Base-by-base conservation (phyloP, 495 filamentous ascomycete species). In the Penicillium coffeae region DNA sequence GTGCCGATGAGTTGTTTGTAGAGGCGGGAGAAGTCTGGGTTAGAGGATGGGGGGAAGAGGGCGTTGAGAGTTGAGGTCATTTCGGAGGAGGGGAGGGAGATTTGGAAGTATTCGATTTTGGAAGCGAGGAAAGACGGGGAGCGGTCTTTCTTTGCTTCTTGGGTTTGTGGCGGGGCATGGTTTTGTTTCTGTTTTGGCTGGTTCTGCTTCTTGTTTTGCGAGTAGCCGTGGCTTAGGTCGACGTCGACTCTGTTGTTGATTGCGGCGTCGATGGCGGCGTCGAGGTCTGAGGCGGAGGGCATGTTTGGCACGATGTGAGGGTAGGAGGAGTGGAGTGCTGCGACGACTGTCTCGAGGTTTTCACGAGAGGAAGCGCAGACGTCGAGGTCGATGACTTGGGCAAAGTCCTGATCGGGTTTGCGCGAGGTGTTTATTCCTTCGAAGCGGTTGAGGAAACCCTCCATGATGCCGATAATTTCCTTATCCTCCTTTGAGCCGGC, bases 391-490 rank as follows among this genome's bases (percentile, higher is more conserved):
- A 99, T 94, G 44, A 95, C 71, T 7, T 81, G 64, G 53, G 95
- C 87, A 54, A 96, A 96, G 21, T 69, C 68, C 39, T 79, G 72
- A 62, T 99, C 94, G 2, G 92, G 91, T 15, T 64, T 57, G 15
- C 59, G 69, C 19, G 77, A 71, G 1, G 65, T 64, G 52, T 96
- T 76, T 46, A 89, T 69, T 3, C 82, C 78, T 65, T 97, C 84
- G 63, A 96, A 99, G 13, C 93, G 85, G 0, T 69, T 50, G 37
- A 98, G 72, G 71, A 99, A 99, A 30, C 90, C 89, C 51, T 96
- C 85, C 93, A 99, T 97, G 59, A 99, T 97, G 8, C 81, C 81
- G 18, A 89, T 73, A 27, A 92, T 82, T 62, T 95, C 89, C 12
- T 72, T 65, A 32, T 69, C 65, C 39, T 81, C 71, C 57, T 83